These are phyloP conservation scores for Trametes sp. DNA, from an alignment of 1,284 basidiomycete species.

Conservation along the genomic window DNA sequence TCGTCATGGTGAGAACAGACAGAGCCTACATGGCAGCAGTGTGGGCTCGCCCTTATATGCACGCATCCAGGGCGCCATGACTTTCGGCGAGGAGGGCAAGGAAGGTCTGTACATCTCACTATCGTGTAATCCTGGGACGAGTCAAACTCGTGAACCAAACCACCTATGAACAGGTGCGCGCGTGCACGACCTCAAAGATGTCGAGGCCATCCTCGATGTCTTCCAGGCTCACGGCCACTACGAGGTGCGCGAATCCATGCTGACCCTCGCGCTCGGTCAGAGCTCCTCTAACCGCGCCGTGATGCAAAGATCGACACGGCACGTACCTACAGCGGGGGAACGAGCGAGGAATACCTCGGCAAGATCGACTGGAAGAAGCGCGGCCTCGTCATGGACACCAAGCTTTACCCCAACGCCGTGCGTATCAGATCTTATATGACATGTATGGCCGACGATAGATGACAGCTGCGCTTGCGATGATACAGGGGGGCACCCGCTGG, in stretches of 20 bases:
- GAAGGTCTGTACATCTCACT: slow-evolving; percentile 14
- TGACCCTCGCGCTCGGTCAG: neutral
- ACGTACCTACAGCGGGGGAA: slow-evolving; percentile 52
- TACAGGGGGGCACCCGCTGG: neutral
- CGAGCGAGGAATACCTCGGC: slow-evolving; percentile 56
- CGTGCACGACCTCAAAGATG: slow-evolving; percentile 58
- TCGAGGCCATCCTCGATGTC: slow-evolving; percentile 61
- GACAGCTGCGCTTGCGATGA: neutral
- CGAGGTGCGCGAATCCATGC: slow-evolving; percentile 43
- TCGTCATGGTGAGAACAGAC: slow-evolving; percentile 48
- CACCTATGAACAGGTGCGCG: slow-evolving; percentile 44
- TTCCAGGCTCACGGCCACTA: slow-evolving; percentile 66
- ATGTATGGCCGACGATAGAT: neutral
- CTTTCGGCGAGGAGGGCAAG: slow-evolving; percentile 39
- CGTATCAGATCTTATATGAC: neutral
- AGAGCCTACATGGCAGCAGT: too few species aligned
- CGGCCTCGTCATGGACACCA: slow-evolving; percentile 58
- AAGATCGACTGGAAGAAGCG: slow-evolving; percentile 47
- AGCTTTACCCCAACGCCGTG: slow-evolving; percentile 34
- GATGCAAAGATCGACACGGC: slow-evolving; percentile 53
- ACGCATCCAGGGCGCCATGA: slow-evolving; percentile 42
- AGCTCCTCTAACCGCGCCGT: neutral
- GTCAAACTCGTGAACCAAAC: neutral
- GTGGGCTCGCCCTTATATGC: neutral
- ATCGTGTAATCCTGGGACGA: neutral